Evolutionary conservation across 192 early-diverging fungal species (phyloP).

Genomic region (Linnemannia hyalina): DNA sequence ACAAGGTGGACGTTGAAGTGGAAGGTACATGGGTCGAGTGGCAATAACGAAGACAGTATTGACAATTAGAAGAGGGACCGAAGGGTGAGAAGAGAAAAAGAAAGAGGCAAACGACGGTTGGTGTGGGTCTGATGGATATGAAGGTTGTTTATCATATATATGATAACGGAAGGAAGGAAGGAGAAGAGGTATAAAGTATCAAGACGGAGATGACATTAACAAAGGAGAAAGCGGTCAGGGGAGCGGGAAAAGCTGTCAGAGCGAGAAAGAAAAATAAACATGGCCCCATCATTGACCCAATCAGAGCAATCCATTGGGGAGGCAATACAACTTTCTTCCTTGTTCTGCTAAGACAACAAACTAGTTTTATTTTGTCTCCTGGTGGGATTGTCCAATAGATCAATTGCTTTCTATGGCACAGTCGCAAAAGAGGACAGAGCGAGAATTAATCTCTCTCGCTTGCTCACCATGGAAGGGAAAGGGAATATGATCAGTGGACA

Average conservation of each 20-base stretch:
- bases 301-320: not conserved
- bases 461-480: no score
- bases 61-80: not conserved
- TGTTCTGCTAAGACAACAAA: not conserved
- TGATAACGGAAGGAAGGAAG: no score
- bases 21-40: not conserved
- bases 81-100: not conserved
- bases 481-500: no score
- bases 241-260: slow-evolving; percentile 9
- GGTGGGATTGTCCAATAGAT: not conserved
- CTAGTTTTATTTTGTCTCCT: not conserved
- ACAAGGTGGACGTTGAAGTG: no score
- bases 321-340: slow-evolving; percentile 1
- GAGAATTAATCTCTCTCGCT: not conserved
- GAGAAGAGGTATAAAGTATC: not conserved
- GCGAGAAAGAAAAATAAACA: not conserved
- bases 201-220: not conserved
- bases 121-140: no score
- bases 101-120: not conserved
- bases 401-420: not conserved
- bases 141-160: no score
- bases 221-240: not conserved
- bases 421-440: not conserved
- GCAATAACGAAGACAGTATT: not conserved
- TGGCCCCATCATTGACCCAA: not conserved